Base-by-base conservation (phyloP, 2,329 filamentous ascomycete genomes). In the Colletotrichum siamense region DNA sequence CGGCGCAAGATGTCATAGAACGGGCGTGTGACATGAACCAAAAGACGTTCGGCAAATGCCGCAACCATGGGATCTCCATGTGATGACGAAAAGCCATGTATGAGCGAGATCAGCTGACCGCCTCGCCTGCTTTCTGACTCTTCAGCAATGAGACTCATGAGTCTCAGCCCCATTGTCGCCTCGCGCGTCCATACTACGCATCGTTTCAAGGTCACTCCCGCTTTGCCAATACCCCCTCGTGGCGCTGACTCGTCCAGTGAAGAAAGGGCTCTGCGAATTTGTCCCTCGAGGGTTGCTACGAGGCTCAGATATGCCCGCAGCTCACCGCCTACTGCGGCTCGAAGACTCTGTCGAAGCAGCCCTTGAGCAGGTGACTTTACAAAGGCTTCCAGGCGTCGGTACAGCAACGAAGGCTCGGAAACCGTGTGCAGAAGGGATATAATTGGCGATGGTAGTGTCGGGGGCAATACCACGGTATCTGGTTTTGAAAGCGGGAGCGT, bases 131-230 rank as follows among this genome's bases (percentile, higher is more conserved):
- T 94, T 79, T 94, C 94, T 2, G 96, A 95, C 82, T 98, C 95
- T 82, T 99, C 96, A 0, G 98, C 95, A 81, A 99, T 98, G 74
- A 98, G 85, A 80, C 95, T 98, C 94, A 99, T 96, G 71, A 99
- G 88, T 18, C 97, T 92, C 79, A 99, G 86, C 1, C 96, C 97
- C 94, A 99, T 98, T 1, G 97, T 99, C 8, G 97, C 95, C 84
- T 99, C 98, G 79, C 96, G 92, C 10, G 96, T 99, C 98, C 98
- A 99, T 28, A 99, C 94, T 4, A 99, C 94, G 81, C 96, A 99
- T 82, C 97, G 91, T 84, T 99, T 99, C 67, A 99, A 87, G 0
- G 97, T 99, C 16, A 99, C 96, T 3, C 96, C 96, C 1, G 95
- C 94, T 80, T 96, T 97, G 8, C 95, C 94, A 69, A 98, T 92